These are phyloP conservation scores for Pseudoturritis turrita DNA, from an alignment of 345 rosid genomes.

Conservation along the genomic window DNA sequence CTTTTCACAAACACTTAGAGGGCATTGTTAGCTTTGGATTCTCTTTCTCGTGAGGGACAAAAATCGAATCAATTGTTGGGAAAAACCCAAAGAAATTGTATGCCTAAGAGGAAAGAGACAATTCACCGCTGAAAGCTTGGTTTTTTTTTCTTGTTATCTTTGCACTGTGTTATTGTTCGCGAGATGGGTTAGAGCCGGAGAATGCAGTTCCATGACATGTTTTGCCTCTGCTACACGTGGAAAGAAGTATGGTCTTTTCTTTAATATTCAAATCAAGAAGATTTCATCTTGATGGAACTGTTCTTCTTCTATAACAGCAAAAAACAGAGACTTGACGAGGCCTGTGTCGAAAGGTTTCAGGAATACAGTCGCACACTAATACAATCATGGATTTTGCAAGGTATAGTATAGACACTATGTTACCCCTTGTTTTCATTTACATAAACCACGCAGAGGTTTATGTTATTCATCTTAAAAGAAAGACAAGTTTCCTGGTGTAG, in stretches of 20 bases:
- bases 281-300: neutral
- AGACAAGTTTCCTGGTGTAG: too few species aligned
- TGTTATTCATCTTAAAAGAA: too few species aligned
- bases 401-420: conserved; percentile 28
- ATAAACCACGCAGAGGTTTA: too few species aligned
- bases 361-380: conserved; percentile 75
- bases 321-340: conserved; percentile 84
- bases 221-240: conserved; percentile 51
- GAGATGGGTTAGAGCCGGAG: conserved; percentile 37
- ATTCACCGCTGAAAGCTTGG: neutral
- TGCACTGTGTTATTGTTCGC: conserved; percentile 20
- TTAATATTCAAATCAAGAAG: neutral
- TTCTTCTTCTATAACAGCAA: conserved; percentile 30
- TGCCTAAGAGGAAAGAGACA: too few species aligned
- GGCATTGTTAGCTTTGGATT: neutral
- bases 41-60: neutral
- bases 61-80: neutral
- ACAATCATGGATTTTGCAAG: conserved; percentile 96
- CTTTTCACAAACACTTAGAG: conserved; percentile 29
- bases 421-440: too few species aligned
- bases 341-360: conserved; percentile 86
- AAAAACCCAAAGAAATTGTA: too few species aligned
- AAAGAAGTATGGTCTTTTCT: conserved; percentile 44
- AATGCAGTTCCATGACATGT: conserved; percentile 35
- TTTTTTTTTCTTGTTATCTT: conserved; percentile 2